phyloP scores from a whole-genome alignment of 768 basidiomycete genomes.

The Podaxis mareebaensis region DNA sequence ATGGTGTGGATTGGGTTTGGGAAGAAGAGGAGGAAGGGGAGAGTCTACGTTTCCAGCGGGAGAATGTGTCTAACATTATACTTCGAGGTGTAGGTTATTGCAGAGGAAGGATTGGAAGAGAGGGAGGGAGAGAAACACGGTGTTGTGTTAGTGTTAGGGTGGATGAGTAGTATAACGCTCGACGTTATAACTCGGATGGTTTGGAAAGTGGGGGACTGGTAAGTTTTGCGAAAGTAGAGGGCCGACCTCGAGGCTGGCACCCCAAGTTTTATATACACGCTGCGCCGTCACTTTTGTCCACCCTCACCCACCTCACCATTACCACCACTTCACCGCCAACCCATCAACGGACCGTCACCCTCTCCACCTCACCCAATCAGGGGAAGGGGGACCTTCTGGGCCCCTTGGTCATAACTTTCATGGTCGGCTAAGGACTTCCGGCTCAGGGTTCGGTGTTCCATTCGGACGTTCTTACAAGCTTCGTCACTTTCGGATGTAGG shows the following conservation, averaged over 20 bases:
- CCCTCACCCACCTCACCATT: neutral
- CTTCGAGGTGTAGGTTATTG: neutral
- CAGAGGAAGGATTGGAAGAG: neutral
- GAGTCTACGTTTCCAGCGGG: conserved; percentile 5
- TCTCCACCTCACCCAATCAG: neutral
- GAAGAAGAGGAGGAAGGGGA: neutral
- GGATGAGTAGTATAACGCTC: neutral
- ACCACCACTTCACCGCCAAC: neutral
- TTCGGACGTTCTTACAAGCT: neutral
- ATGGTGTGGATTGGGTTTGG: neutral
- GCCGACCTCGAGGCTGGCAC: neutral
- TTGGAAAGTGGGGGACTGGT: neutral
- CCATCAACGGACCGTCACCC: neutral
- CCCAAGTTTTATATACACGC: neutral
- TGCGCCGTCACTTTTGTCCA: neutral
- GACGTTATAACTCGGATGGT: neutral
- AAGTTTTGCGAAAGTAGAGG: neutral
- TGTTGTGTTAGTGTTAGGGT: neutral
- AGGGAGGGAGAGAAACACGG: neutral
- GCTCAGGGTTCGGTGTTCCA: neutral
- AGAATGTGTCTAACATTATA: conserved; percentile 2
- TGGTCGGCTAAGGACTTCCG: neutral
- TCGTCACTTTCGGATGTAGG: neutral
- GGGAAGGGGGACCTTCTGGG: neutral
- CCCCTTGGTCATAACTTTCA: neutral